Evolutionary conservation across 352 stramenopile genomes (phyloP).

Genomic region (Pythium guiyangense): DNA sequence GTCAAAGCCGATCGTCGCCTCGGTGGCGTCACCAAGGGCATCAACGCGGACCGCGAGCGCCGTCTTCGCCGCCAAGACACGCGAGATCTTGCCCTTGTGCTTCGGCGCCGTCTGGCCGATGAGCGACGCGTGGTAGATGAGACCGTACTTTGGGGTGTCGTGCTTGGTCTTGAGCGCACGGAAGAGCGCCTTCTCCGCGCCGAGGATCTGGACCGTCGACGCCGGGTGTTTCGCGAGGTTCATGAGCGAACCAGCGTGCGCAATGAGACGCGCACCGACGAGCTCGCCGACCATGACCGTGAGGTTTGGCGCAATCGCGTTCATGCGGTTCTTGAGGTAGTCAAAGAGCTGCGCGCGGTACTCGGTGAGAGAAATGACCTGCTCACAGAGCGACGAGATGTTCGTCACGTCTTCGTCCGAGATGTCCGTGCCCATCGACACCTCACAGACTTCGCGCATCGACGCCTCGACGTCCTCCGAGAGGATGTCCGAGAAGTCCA

Average conservation of each 20-base stretch:
- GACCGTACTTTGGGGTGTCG: constrained; percentile 99
- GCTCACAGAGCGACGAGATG: constrained; percentile 92
- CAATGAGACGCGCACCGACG: constrained; percentile 98
- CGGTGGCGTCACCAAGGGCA: constrained; percentile 95
- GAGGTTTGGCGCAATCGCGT: constrained; percentile 99
- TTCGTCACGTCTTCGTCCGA: constrained; percentile 98
- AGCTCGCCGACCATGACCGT: constrained; percentile 99
- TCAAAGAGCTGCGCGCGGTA: constrained; percentile 97
- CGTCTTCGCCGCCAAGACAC: constrained; percentile 98
- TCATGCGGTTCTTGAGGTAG: constrained; percentile 99
- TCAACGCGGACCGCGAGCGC: constrained; percentile 98
- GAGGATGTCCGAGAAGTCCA: constrained; percentile 91
- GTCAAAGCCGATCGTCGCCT: constrained; percentile 96
- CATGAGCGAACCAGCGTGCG: constrained; percentile 98
- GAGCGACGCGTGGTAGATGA: constrained; percentile 99
- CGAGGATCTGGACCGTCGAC: constrained; percentile 98
- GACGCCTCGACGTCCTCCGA: constrained; percentile 90
- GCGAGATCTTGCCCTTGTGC: constrained; percentile 99
- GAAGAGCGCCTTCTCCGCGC: constrained; percentile 99
- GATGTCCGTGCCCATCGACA: constrained; percentile 99
- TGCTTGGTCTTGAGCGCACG: constrained; percentile 99
- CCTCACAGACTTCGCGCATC: constrained; percentile 97
- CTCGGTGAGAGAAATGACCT: constrained; percentile 88
- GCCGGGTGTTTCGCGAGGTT: constrained; percentile 99
- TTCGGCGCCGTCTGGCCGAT: constrained; percentile 99